A percentile compares a stretch with the other conserved stretches of the same genome.
Evolutionary conservation across 2,329 filamentous ascomycete species (phyloP).

Genomic region (Xylariales sp.): DNA sequence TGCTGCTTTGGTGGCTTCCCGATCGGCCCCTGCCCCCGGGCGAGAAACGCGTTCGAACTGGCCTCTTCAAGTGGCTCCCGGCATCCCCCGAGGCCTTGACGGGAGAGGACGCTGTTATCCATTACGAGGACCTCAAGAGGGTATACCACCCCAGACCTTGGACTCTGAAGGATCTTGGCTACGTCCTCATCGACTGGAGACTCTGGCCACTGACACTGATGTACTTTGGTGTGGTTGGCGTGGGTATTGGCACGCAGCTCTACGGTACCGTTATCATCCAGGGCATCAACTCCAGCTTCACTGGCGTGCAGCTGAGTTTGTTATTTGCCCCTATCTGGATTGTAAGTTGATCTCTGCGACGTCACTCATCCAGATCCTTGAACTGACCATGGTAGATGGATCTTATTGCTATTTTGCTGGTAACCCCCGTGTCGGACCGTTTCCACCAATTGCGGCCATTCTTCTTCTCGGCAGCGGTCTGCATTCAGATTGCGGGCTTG

Average conservation of each 20-base stretch:
- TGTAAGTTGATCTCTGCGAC: slow-evolving; percentile 41
- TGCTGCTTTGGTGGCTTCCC: slow-evolving; percentile 84
- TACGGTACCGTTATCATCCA: slow-evolving; percentile 86
- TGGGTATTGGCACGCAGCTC: slow-evolving; percentile 84
- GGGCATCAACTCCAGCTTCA: slow-evolving; percentile 70
- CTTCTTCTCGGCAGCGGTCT: slow-evolving; percentile 74
- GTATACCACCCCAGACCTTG: slow-evolving; percentile 75
- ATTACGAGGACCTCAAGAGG: slow-evolving; percentile 76
- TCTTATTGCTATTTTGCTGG: slow-evolving; percentile 76
- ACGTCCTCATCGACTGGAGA: slow-evolving; percentile 78
- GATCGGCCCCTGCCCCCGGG: slow-evolving; percentile 75
- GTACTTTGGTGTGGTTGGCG: slow-evolving; percentile 94
- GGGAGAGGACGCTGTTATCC: slow-evolving; percentile 73
- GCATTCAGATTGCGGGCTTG: slow-evolving; percentile 78
- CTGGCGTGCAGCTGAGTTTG: slow-evolving; percentile 70
- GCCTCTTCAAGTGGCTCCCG: slow-evolving; percentile 63
- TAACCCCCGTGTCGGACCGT: slow-evolving; percentile 82
- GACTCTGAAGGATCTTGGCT: slow-evolving; percentile 64
- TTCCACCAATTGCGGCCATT: slow-evolving; percentile 76
- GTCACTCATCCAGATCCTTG: background rate
- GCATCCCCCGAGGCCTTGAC: slow-evolving; percentile 64
- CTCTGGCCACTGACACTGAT: slow-evolving; percentile 83
- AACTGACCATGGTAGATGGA: slow-evolving; percentile 59
- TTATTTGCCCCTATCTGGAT: slow-evolving; percentile 92
- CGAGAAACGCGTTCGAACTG: slow-evolving; percentile 44